These are phyloP conservation scores for Pseudocercospora vitis DNA, from an alignment of 2,329 filamentous ascomycete species.

Conservation along the genomic window DNA sequence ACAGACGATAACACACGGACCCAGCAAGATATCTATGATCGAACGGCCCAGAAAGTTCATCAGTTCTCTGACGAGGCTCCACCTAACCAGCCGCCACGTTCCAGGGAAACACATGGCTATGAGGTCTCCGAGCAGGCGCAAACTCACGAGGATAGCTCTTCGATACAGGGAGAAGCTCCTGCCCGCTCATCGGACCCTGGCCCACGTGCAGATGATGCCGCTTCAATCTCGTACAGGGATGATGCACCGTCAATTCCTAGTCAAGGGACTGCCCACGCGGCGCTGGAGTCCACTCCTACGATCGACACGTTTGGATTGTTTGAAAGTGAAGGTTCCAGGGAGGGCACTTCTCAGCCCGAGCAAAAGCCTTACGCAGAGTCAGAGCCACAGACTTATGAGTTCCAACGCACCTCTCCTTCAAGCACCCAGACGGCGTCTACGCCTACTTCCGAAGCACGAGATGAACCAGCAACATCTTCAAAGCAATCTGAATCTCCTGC, in stretches of 20 bases:
- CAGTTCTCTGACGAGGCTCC: neutral
- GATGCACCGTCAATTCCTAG: neutral
- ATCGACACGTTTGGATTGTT: slow-evolving; percentile 10
- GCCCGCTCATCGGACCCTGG: neutral
- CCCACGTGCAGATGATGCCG: neutral
- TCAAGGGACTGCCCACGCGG: neutral
- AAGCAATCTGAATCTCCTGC: neutral
- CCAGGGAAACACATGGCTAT: neutral
- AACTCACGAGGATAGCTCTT: neutral
- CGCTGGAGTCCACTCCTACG: too few relatives aligned
- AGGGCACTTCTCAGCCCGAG: neutral
- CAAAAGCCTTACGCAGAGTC: neutral
- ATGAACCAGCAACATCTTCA: neutral
- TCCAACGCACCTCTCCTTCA: neutral
- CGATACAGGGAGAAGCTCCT: neutral
- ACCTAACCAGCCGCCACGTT: neutral
- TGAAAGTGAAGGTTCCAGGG: too few relatives aligned
- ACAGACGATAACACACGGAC: neutral
- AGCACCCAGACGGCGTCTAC: too few relatives aligned
- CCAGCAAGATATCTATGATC: neutral
- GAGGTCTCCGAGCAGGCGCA: neutral
- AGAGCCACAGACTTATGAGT: neutral
- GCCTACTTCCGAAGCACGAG: too few relatives aligned
- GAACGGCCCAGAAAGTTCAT: neutral
- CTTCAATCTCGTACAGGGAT: neutral